phyloP scores from a whole-genome alignment of 202 grass and related monocot species.

The Bolboschoenoplectus hybrid region DNA sequence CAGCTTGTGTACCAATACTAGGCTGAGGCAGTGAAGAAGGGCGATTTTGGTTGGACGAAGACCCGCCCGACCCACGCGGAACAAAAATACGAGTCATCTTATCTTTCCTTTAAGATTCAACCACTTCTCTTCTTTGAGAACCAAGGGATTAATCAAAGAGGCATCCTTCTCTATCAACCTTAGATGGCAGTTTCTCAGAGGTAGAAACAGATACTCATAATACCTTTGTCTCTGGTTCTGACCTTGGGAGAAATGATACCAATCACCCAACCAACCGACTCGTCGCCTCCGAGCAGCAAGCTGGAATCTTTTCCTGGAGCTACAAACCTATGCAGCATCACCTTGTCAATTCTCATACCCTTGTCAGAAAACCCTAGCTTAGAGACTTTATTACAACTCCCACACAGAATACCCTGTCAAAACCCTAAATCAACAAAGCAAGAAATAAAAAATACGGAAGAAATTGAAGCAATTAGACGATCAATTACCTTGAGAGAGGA shows the following conservation, averaged over 20 bases:
- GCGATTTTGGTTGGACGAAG: slow-evolving; percentile 73
- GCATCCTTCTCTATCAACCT: slow-evolving; percentile 37
- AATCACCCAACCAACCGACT: slow-evolving; percentile 48
- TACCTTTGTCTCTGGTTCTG: slow-evolving; percentile 66
- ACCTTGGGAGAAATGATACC: slow-evolving; percentile 65
- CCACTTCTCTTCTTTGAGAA: slow-evolving; percentile 21
- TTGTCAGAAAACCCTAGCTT: slow-evolving; percentile 47
- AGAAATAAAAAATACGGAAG: slow-evolving; percentile 23
- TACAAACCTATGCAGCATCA: slow-evolving; percentile 65
- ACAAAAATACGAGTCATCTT: slow-evolving; percentile 97
- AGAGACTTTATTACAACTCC: slow-evolving; percentile 51
- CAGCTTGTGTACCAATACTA: slow-evolving; percentile 36
- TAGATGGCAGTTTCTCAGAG: slow-evolving; percentile 13
- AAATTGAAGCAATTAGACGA: slow-evolving; percentile 42
- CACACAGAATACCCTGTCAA: slow-evolving; percentile 49
- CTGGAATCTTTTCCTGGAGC: slow-evolving; percentile 56
- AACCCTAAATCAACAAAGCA: slow-evolving; percentile 47
- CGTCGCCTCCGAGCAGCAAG: slow-evolving; percentile 54
- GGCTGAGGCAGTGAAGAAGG: slow-evolving; percentile 47
- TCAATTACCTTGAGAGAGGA: slow-evolving; percentile 25
- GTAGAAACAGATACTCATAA: slow-evolving; percentile 37
- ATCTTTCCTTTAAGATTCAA: slow-evolving; percentile 48
- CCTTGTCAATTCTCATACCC: slow-evolving; percentile 83
- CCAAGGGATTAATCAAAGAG: slow-evolving; percentile 22
- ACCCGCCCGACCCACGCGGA: slow-evolving; percentile 68